Base-by-base conservation (phyloP, 306 rosid species). In the Malus sylvestris region DNA sequence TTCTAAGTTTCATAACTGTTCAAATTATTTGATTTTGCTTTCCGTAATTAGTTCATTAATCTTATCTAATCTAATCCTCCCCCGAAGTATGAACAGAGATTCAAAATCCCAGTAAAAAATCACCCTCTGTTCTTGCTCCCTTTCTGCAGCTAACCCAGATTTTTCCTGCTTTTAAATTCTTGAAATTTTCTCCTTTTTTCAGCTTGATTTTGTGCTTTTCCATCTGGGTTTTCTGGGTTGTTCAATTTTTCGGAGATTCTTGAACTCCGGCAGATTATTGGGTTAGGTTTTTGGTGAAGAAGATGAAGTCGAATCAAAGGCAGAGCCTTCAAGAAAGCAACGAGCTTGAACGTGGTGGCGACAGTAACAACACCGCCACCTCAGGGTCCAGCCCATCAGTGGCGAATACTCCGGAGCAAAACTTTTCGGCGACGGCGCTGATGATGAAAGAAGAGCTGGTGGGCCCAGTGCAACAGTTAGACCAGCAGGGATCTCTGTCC, bases 391-490 rank as follows among this genome's bases (percentile, higher is more conserved):
- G 81, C 69, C 49, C 78, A 13, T 52, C 83, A 27, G 51, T 62
- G 35, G 65, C 46, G 63, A 74, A 80, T 10, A 60, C 64, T 4
- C 52, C 78, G 44, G 79, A 71, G 25, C 29, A 80, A 0, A 67
- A 29, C 8, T 79, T 68, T 27, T 46, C 68, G 57, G 84, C 73
- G 70, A 38, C 60, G 35, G 72, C 59, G 70, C 73, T 75, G 74
- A 57, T 70, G 29, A 27, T 87, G 88, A 89, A 88, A 52, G 89
- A 93, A 76, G 96, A 91, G 88, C 20, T 76, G 0, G 20, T 74
- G 15, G 89, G 85, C 19, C 51, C 71, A 4, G 89, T 79, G 49
- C 85, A 78, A 30, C 84, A 64, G 15, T 22, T 9, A n/a, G 84
- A 73, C 22, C 83, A 76, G 12, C 83, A 78, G 10, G 79, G 75